phyloP scores from a whole-genome alignment of 768 basidiomycete genomes.

The Nidularia sp. region DNA sequence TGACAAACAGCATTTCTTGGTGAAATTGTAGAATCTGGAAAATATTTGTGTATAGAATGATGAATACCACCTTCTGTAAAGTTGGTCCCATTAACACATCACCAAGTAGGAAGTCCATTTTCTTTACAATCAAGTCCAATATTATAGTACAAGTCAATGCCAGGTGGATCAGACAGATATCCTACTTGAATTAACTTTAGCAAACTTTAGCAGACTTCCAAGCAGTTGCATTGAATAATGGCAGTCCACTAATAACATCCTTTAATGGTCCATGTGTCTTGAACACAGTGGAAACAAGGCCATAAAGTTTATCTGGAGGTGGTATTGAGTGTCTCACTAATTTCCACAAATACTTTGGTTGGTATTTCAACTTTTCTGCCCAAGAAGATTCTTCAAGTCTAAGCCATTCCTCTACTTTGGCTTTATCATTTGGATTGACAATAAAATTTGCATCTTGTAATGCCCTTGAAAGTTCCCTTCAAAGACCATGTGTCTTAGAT shows the following conservation, averaged over 20 bases:
- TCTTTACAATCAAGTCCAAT: slow-evolving; percentile 12
- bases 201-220: slow-evolving; percentile 24
- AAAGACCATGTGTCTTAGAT: slow-evolving; percentile 10
- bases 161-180: slow-evolving; percentile 25
- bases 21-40: slow-evolving; percentile 19
- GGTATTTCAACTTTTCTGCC: slow-evolving; percentile 4
- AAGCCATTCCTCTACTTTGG: slow-evolving; percentile 17
- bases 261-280: slow-evolving; percentile 25
- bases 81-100: slow-evolving; percentile 25
- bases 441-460: slow-evolving; percentile 13
- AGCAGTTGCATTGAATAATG: slow-evolving; percentile 21
- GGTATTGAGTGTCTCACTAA: slow-evolving; percentile 23
- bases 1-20: slow-evolving; percentile 13
- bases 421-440: slow-evolving; percentile 10
- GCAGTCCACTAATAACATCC: slow-evolving; percentile 18
- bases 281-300: slow-evolving; percentile 19
- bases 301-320: slow-evolving; percentile 21
- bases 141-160: slow-evolving; percentile 14
- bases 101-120: slow-evolving; percentile 17
- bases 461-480: slow-evolving; percentile 9
- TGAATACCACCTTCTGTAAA: slow-evolving; percentile 30
- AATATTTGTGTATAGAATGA: slow-evolving; percentile 15
- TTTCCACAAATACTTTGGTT: slow-evolving; percentile 19
- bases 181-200: slow-evolving; percentile 19
- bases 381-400: slow-evolving; percentile 6